Evolutionary conservation across 371 early-diverging fungal species (phyloP).

Genomic region (Haplosporangium sp.): DNA sequence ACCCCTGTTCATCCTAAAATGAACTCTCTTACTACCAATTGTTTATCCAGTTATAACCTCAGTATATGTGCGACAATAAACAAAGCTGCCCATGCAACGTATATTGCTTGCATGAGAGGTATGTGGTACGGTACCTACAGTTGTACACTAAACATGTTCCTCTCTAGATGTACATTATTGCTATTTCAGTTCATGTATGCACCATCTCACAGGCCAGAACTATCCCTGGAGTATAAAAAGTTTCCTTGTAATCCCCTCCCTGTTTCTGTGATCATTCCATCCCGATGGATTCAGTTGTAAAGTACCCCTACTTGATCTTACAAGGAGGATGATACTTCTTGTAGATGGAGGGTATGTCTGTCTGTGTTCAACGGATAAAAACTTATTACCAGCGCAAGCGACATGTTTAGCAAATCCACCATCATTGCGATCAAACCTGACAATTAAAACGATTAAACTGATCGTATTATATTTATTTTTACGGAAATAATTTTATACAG

Average conservation of each 20-base stretch:
- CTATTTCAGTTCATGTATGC: background rate
- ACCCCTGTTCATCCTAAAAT: constrained; percentile 5
- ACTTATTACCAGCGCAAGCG: background rate
- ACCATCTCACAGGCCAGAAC: background rate
- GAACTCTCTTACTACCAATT: background rate
- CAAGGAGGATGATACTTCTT: background rate
- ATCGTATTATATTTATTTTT: background rate
- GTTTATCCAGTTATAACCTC: constrained; percentile 2
- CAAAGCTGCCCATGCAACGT: constrained; percentile 16
- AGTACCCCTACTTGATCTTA: background rate
- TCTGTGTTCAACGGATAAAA: background rate
- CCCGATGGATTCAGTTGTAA: background rate
- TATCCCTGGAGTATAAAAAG: background rate
- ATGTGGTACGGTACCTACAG: background rate
- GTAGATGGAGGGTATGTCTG: background rate
- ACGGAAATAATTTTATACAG: background rate
- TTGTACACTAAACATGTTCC: background rate
- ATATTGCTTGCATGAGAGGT: constrained; percentile 16
- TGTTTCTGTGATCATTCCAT: background rate
- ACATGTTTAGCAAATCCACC: constrained; percentile 5
- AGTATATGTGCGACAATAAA: background rate
- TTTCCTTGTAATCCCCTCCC: background rate
- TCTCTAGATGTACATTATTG: background rate
- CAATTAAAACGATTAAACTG: background rate
- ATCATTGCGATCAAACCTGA: background rate